Conservation (phyloP, 495 filamentous ascomycete species). For the Cudoniella acicularis region DNA sequence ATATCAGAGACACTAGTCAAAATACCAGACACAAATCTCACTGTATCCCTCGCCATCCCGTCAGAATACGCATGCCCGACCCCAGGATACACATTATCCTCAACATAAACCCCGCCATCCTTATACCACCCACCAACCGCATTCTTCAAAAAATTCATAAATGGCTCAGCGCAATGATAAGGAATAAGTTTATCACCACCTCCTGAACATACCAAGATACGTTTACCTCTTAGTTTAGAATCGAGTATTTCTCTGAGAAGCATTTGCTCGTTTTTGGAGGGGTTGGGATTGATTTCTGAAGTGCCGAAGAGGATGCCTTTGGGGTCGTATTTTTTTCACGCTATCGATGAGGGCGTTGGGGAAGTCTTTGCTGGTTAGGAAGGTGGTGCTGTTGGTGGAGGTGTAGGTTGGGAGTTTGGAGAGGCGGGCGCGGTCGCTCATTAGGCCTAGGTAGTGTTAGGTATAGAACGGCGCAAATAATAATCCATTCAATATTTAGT, state of each 20-base stretch:
- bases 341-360: conserved; percentile 60
- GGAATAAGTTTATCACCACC: conserved; percentile 82
- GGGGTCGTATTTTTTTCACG: conserved; percentile 62
- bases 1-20: conserved; percentile 26
- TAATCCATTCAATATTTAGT: too few relatives aligned
- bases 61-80: conserved; percentile 70
- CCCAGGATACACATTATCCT: conserved; percentile 69
- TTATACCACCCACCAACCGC: conserved; percentile 55
- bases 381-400: conserved; percentile 46
- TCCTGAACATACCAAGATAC: conserved; percentile 73
- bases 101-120: conserved; percentile 56
- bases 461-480: conserved; percentile 1
- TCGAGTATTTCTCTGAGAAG: conserved; percentile 46
- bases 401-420: conserved; percentile 66
- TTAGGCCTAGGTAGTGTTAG: conserved; percentile 46
- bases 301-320: conserved; percentile 62
- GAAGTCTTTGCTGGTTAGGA: conserved; percentile 74
- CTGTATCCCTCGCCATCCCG: conserved; percentile 69
- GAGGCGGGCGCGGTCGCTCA: conserved; percentile 71
- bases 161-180: conserved; percentile 61
- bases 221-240: conserved; percentile 62
- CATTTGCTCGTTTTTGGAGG: conserved; percentile 28
- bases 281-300: conserved; percentile 31
- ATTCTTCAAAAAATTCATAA: conserved; percentile 67
- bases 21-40: conserved; percentile 59